These are phyloP conservation scores for Paecilomyces fulvus DNA, from an alignment of 2,329 filamentous ascomycete genomes.

Conservation along the genomic window DNA sequence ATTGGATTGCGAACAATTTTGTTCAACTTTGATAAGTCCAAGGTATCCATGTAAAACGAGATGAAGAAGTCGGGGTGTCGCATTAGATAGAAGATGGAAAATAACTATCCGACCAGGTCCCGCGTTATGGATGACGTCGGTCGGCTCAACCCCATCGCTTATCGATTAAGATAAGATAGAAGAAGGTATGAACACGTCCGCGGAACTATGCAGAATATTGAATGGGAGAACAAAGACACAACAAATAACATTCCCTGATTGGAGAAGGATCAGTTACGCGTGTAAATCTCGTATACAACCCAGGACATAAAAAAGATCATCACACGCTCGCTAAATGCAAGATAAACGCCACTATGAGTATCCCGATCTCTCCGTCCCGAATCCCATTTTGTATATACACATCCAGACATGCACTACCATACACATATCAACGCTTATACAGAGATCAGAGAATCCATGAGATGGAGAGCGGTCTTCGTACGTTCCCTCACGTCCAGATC, in stretches of 20 bases:
- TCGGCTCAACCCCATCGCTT: constrained; percentile 6
- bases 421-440: background rate
- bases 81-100: background rate
- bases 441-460: constrained; percentile 45
- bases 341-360: background rate
- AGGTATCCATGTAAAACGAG: background rate
- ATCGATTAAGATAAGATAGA: constrained; percentile 2
- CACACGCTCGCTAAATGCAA: background rate
- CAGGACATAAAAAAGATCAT: background rate
- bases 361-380: background rate
- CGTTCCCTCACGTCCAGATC: constrained; percentile 78
- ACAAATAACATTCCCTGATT: background rate
- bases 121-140: background rate
- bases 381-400: background rate
- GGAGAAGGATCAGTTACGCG: background rate
- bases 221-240: background rate
- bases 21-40: background rate
- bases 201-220: background rate
- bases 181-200: background rate
- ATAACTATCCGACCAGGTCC: background rate
- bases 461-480: constrained; percentile 68
- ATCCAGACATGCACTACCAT: background rate
- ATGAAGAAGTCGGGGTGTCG: background rate
- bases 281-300: background rate
- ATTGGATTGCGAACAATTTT: background rate